Evolutionary conservation across 768 basidiomycete species (phyloP).

Genomic region (Mycena galericulata): DNA sequence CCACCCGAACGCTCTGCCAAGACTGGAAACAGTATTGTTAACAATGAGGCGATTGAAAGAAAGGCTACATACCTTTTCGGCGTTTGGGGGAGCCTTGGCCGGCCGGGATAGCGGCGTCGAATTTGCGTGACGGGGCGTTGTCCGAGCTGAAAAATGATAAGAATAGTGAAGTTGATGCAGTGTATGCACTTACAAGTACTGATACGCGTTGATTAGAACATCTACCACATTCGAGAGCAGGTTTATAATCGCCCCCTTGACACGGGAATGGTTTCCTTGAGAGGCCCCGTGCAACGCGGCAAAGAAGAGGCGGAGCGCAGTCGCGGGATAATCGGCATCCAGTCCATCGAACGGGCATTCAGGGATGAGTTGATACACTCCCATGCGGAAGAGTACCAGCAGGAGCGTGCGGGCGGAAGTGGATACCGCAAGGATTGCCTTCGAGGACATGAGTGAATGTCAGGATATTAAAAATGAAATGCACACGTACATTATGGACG

Average conservation of each 20-base stretch:
- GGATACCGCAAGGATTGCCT: background rate
- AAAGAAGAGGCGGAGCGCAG: background rate
- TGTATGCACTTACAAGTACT: no score
- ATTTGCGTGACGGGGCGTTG: no score
- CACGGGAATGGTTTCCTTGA: background rate
- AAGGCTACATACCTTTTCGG: no score
- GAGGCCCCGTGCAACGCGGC: background rate
- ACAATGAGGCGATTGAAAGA: no score
- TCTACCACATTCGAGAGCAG: background rate
- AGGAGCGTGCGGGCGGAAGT: background rate
- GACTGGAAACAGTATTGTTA: no score
- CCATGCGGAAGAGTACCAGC: background rate
- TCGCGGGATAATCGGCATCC: background rate
- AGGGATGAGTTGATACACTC: background rate
- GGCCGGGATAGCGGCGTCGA: no score
- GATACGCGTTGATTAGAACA: background rate
- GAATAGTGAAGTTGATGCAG: no score
- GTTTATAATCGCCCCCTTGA: background rate
- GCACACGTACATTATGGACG: background rate
- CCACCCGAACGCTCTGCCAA: no score
- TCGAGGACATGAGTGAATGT: background rate
- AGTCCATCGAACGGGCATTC: background rate
- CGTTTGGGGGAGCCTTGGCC: no score
- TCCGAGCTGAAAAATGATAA: no score
- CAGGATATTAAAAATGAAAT: no score